phyloP scores from a whole-genome alignment of 2,329 filamentous ascomycete genomes.

The Lecanosticta acicola region DNA sequence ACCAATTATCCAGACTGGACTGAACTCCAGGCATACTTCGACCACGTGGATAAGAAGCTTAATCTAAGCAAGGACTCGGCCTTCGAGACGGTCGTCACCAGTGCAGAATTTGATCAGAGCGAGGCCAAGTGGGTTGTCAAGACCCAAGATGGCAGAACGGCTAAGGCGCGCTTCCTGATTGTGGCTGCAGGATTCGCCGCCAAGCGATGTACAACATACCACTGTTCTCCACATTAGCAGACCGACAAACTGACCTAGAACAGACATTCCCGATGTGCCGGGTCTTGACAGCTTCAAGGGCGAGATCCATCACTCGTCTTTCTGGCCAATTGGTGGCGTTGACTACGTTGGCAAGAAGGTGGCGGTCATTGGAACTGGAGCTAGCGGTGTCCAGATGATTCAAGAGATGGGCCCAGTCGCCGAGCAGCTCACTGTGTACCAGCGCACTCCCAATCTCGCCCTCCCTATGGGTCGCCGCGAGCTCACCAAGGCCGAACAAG shows the following conservation, averaged over 20 bases:
- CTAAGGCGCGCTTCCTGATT: slow-evolving; percentile 49
- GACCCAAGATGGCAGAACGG: slow-evolving; percentile 48
- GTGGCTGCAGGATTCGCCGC: slow-evolving; percentile 54
- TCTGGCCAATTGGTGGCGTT: slow-evolving; percentile 43
- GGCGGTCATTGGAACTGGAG: slow-evolving; percentile 60
- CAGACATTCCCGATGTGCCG: slow-evolving; percentile 53
- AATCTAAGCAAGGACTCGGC: slow-evolving; percentile 52
- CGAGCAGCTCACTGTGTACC: slow-evolving; percentile 53
- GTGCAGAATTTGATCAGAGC: slow-evolving; percentile 46
- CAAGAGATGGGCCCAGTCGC: slow-evolving; percentile 47
- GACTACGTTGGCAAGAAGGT: slow-evolving; percentile 52
- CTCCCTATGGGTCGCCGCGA: slow-evolving; percentile 54
- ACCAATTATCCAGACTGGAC: slow-evolving; percentile 27
- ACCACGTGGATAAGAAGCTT: slow-evolving; percentile 53
- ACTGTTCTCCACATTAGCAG: too few relatives aligned
- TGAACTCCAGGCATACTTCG: slow-evolving; percentile 54
- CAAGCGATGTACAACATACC: slow-evolving; percentile 39
- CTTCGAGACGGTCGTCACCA: slow-evolving; percentile 52
- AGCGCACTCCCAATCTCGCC: slow-evolving; percentile 61
- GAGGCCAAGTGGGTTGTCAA: slow-evolving; percentile 47
- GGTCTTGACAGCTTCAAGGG: slow-evolving; percentile 58
- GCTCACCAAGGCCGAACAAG: slow-evolving; percentile 49
- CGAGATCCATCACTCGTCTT: slow-evolving; percentile 42
- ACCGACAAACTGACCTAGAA: slow-evolving; percentile 4
- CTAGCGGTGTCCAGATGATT: slow-evolving; percentile 58